Evolutionary conservation across 805 yeast species (phyloP).

Genomic region (Wickerhamomyces canadensis): DNA sequence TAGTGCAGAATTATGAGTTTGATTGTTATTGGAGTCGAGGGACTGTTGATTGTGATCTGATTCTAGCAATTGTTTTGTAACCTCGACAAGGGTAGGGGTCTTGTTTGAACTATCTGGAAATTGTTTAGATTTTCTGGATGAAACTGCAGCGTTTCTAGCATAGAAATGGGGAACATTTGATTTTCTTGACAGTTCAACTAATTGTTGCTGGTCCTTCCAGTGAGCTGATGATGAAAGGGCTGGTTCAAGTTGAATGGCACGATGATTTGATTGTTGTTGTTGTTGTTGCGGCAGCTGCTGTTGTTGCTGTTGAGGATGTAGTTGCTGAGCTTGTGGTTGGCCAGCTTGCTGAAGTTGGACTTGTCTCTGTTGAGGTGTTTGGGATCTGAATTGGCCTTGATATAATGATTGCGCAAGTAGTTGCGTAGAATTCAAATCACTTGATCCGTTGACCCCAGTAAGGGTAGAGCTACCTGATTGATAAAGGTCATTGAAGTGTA

Average conservation of each 20-base stretch:
- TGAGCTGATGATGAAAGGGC: constrained; percentile 34
- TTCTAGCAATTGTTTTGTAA: constrained; percentile 31
- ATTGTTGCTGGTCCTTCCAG: constrained; percentile 79
- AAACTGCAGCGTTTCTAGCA: constrained; percentile 76
- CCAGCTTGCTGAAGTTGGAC: constrained; percentile 29
- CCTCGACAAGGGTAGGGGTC: constrained; percentile 31
- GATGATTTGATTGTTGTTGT: constrained; percentile 12
- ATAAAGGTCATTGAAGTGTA: background rate
- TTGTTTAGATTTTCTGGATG: constrained; percentile 38
- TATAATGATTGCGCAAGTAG: constrained; percentile 35
- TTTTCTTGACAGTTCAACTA: constrained; percentile 65
- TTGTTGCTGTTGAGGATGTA: constrained; percentile 16
- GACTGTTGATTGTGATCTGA: constrained; percentile 24
- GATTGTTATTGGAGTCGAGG: background rate
- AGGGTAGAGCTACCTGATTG: constrained; percentile 1
- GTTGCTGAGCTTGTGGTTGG: constrained; percentile 24
- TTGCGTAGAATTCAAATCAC: constrained; percentile 28
- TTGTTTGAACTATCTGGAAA: constrained; percentile 16
- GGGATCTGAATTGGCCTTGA: constrained; percentile 33
- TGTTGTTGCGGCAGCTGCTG: constrained; percentile 20
- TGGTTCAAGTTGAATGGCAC: constrained; percentile 29
- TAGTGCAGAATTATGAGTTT: constrained; percentile 16
- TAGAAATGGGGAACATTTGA: constrained; percentile 71
- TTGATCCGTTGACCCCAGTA: constrained; percentile 4
- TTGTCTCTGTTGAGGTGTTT: constrained; percentile 26